Percentiles rank a stretch among this genome's conserved stretches.
Evolutionary conservation across 768 basidiomycete genomes (phyloP).

Genomic region (Fistulinella prunicolor): DNA sequence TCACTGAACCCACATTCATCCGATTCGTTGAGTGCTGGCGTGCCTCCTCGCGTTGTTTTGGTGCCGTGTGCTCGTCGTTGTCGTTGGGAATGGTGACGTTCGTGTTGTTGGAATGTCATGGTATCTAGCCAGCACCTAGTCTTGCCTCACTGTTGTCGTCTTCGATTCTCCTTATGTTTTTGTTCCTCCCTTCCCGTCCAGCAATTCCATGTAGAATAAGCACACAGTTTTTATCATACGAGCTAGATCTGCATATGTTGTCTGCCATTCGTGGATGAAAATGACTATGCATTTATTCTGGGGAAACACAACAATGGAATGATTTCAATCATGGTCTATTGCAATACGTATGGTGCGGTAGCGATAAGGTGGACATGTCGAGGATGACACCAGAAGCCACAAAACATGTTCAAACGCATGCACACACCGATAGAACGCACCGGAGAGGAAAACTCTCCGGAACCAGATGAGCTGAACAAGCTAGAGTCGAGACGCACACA

Average conservation of each 20-base stretch:
- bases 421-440: too few relatives aligned
- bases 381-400: too few relatives aligned
- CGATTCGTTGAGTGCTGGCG: conserved; percentile 14
- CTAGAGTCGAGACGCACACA: too few relatives aligned
- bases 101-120: conserved; percentile 11
- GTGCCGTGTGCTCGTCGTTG: conserved; percentile 6
- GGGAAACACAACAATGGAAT: too few relatives aligned
- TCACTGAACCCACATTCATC: conserved; percentile 1
- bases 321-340: too few relatives aligned
- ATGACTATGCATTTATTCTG: conserved; percentile 3
- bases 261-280: conserved; percentile 2
- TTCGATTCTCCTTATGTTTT: conserved; percentile 11
- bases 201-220: conserved; percentile 37
- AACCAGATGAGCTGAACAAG: too few relatives aligned
- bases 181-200: conserved; percentile 16
- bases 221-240: conserved; percentile 27
- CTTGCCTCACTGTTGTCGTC: conserved; percentile 17
- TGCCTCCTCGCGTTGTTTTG: conserved; percentile 4
- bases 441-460: too few relatives aligned
- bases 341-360: too few relatives aligned
- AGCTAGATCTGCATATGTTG: conserved; percentile 13
- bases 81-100: conserved; percentile 7
- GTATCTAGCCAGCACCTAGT: conserved; percentile 23
- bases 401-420: too few relatives aligned
- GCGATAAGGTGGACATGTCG: too few relatives aligned